These are phyloP conservation scores for Stenocarpella maydis DNA, from an alignment of 2,329 filamentous ascomycete genomes.

Conservation along the genomic window DNA sequence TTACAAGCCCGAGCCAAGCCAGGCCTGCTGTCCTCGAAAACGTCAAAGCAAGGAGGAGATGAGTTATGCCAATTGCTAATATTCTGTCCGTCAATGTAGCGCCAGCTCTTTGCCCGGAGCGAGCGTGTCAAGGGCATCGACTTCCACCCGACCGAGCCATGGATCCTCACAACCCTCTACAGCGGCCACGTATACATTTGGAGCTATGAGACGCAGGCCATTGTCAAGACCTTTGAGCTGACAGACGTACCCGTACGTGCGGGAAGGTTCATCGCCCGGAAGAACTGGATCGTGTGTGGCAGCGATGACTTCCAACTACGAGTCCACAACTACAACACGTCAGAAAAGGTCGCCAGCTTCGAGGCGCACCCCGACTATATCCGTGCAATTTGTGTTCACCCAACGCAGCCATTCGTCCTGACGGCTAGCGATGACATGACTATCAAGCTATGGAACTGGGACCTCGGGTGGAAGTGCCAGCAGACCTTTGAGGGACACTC, in stretches of 20 bases:
- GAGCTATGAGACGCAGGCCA: constrained; percentile 96
- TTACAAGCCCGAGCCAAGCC: background rate
- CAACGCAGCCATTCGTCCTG: constrained; percentile 92
- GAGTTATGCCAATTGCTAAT: constrained; percentile 40
- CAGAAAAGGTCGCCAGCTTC: constrained; percentile 96
- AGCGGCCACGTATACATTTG: constrained; percentile 95
- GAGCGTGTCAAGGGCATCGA: constrained; percentile 98
- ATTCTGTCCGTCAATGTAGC: constrained; percentile 58
- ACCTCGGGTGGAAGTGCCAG: constrained; percentile 91
- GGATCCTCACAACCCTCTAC: constrained; percentile 46
- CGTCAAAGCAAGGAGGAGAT: background rate
- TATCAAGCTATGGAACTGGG: constrained; percentile 99
- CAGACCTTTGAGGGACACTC: constrained; percentile 85
- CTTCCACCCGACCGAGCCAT: constrained; percentile 85
- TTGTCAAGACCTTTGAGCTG: constrained; percentile 98
- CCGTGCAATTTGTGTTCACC: constrained; percentile 93
- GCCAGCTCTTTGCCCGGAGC: constrained; percentile 85
- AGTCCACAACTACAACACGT: constrained; percentile 99
- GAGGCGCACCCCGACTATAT: constrained; percentile 99
- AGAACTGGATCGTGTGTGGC: constrained; percentile 99
- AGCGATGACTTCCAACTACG: constrained; percentile 89
- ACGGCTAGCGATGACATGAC: constrained; percentile 99
- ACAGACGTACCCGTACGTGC: constrained; percentile 98
- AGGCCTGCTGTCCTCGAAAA: background rate
- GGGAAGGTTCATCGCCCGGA: constrained; percentile 93